Conservation (phyloP, 2,329 filamentous ascomycete species). For the Penicillium paneum region DNA sequence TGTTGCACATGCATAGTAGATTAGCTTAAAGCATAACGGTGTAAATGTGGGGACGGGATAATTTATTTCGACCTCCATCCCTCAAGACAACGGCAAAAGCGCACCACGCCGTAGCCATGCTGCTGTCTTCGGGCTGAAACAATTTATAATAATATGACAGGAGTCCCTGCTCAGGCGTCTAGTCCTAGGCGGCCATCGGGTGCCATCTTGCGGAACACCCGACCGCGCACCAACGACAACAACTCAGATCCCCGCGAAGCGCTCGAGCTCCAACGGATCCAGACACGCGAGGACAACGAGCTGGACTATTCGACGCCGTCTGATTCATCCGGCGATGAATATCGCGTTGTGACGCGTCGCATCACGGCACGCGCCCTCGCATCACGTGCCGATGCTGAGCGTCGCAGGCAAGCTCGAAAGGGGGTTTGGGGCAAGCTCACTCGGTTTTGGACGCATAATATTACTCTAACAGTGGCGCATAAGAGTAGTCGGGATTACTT, state of each 20-base stretch:
- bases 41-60: slow-evolving; percentile 1
- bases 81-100: not conserved
- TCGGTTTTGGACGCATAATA: slow-evolving; percentile 72
- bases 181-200: not conserved
- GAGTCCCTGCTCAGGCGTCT: not conserved
- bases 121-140: not conserved
- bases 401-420: slow-evolving; percentile 22
- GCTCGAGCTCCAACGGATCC: slow-evolving; percentile 32
- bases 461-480: slow-evolving; percentile 38
- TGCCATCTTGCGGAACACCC: slow-evolving; percentile 4
- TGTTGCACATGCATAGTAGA: too few species aligned
- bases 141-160: not conserved
- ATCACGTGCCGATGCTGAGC: slow-evolving; percentile 6
- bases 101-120: not conserved
- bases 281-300: slow-evolving; percentile 29
- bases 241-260: slow-evolving; percentile 14
- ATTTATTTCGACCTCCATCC: not conserved
- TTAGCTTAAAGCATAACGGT: not conserved
- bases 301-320: slow-evolving; percentile 26
- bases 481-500: slow-evolving; percentile 44
- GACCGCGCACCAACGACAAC: not conserved
- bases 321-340: slow-evolving; percentile 35
- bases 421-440: slow-evolving; percentile 63
- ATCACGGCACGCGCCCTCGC: slow-evolving; percentile 20
- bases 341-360: slow-evolving; percentile 27